Percentiles rank a stretch among this genome's conserved stretches.
These are phyloP conservation scores for Ogataea dorogensis DNA, from an alignment of 805 yeast genomes.

Conservation along the genomic window DNA sequence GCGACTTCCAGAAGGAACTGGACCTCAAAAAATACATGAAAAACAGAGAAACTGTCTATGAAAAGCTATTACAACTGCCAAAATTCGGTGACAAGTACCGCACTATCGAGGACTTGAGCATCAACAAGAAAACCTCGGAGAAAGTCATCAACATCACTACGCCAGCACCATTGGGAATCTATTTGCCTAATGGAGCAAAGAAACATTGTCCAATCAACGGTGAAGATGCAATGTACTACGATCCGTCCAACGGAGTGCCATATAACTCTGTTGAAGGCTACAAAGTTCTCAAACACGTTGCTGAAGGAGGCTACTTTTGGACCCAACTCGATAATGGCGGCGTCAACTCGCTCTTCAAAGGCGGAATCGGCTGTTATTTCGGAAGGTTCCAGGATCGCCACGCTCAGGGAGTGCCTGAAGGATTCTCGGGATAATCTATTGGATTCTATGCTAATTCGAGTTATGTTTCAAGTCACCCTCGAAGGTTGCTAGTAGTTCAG, in stretches of 20 bases:
- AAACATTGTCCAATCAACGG: constrained; percentile 76
- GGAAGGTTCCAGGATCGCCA: constrained; percentile 44
- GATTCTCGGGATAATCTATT: constrained; percentile 42
- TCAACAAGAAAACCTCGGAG: constrained; percentile 44
- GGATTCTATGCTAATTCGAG: constrained; percentile 25
- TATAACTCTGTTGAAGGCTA: constrained; percentile 83
- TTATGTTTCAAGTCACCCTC: constrained; percentile 54
- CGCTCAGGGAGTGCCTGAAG: constrained; percentile 87
- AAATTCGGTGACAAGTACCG: constrained; percentile 58
- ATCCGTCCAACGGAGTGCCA: constrained; percentile 85
- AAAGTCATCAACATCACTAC: constrained; percentile 55
- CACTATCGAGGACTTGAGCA: constrained; percentile 40
- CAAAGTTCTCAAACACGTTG: constrained; percentile 53
- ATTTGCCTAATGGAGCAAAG: constrained; percentile 65
- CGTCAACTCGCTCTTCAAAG: constrained; percentile 31
- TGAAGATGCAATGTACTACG: constrained; percentile 75
- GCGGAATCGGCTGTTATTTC: constrained; percentile 43
- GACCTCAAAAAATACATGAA: constrained; percentile 26
- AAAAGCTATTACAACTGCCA: constrained; percentile 49
- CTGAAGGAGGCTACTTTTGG: constrained; percentile 58
- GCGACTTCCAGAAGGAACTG: constrained; percentile 28
- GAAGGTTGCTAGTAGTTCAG: constrained; percentile 40
- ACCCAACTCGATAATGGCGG: constrained; percentile 48
- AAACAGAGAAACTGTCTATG: constrained; percentile 35
- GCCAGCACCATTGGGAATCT: constrained; percentile 72